phyloP scores from a whole-genome alignment of 1,139 yeast species.

The Spathaspora sp. region DNA sequence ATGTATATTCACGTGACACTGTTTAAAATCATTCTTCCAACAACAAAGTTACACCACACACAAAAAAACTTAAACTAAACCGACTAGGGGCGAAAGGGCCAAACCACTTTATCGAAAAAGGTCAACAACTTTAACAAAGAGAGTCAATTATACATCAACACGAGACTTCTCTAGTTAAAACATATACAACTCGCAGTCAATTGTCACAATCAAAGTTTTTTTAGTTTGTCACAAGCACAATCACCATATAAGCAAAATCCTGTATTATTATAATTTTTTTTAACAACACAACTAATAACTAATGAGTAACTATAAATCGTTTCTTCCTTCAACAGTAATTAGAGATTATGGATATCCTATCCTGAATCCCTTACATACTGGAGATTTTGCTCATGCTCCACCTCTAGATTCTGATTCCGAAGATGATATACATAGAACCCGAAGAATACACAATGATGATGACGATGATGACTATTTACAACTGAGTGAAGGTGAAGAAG shows the following conservation, averaged over 20 bases:
- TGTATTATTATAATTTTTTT: not conserved
- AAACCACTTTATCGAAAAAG: not conserved
- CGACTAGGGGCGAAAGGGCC: not conserved
- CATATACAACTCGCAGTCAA: not conserved
- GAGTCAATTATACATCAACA: no score
- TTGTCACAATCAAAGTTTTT: not conserved
- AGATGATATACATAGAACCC: constrained; percentile 6
- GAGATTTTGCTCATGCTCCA: constrained; percentile 5
- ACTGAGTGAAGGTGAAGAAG: constrained; percentile 1
- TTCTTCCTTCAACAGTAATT: constrained; percentile 43
- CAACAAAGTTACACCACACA: not conserved
- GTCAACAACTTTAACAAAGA: not conserved
- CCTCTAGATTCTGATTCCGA: not conserved
- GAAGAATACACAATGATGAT: constrained; percentile 12
- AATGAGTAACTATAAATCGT: constrained; percentile 6
- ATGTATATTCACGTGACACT: not conserved
- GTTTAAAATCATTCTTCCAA: not conserved
- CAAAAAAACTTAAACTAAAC: not conserved
- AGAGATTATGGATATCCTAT: constrained; percentile 78
- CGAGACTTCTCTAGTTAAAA: no score
- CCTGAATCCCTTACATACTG: constrained; percentile 31
- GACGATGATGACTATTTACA: constrained; percentile 6
- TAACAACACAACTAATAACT: not conserved
- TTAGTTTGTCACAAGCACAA: not conserved
- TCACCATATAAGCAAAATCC: not conserved